phyloP scores from a whole-genome alignment of 177 flowering plant species.

The Tripterygium wilfordii region DNA sequence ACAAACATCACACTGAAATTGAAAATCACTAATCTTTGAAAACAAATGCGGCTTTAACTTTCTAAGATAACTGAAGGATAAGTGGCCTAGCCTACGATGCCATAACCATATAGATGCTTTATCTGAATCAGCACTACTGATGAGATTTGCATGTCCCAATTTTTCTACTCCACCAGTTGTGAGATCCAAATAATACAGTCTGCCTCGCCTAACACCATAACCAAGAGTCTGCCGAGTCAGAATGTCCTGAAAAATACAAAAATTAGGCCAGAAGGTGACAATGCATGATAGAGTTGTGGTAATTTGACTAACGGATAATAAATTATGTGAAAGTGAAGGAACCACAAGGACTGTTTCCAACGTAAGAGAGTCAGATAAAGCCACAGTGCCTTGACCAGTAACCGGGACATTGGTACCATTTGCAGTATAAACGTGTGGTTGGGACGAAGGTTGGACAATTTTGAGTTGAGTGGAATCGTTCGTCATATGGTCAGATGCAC shows the following conservation, averaged over 20 bases:
- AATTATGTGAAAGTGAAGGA: constrained; percentile 1
- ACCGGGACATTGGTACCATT: constrained; percentile 4
- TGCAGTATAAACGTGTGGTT: background rate
- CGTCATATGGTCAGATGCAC: constrained; percentile 9
- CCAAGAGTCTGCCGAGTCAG: constrained; percentile 8
- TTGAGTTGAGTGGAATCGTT: background rate
- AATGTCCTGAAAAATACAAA: constrained; percentile 17
- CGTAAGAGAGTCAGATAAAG: background rate
- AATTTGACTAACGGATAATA: constrained; percentile 5
- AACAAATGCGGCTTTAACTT: constrained; percentile 6
- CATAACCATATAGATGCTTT: constrained; percentile 2
- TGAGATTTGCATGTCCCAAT: too few species aligned
- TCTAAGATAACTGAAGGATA: background rate
- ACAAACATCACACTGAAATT: constrained; percentile 6
- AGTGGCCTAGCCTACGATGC: background rate
- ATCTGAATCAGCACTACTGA: too few species aligned
- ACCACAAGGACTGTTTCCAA: constrained; percentile 1
- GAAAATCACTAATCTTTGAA: background rate
- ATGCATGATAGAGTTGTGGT: background rate
- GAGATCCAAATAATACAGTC: constrained; percentile 4
- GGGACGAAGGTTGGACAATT: background rate
- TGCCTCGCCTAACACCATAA: constrained; percentile 13
- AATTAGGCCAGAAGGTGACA: constrained; percentile 6
- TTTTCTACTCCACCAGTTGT: background rate
- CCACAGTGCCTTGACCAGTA: constrained; percentile 5